phyloP scores from a whole-genome alignment of 164 flowering plant genomes.

The Dillenia suffruticosa region DNA sequence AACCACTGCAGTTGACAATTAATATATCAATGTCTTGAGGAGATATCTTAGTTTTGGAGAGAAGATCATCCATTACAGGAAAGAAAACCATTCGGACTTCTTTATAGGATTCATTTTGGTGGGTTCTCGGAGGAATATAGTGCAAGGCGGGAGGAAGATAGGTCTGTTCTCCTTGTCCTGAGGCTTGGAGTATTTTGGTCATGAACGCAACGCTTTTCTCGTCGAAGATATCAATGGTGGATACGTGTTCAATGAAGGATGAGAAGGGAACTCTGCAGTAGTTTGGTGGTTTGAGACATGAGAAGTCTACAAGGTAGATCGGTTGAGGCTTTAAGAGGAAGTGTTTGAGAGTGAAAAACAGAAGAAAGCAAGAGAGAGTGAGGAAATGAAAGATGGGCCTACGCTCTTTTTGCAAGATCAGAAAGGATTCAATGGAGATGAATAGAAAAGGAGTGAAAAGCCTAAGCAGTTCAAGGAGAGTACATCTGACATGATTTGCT shows the following conservation, averaged over 20 bases:
- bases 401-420: constrained; percentile 14
- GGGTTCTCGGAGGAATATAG: constrained; percentile 55
- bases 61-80: constrained; percentile 56
- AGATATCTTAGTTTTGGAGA: constrained; percentile 42
- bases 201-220: constrained; percentile 49
- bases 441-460: constrained; percentile 13
- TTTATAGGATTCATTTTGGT: constrained; percentile 33
- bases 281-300: constrained; percentile 55
- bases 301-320: constrained; percentile 59
- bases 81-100: constrained; percentile 60
- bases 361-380: constrained; percentile 9
- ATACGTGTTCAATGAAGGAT: constrained; percentile 42
- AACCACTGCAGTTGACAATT: constrained; percentile 64
- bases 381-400: constrained; percentile 23
- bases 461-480: constrained; percentile 9
- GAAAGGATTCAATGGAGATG: constrained; percentile 14
- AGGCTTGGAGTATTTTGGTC: constrained; percentile 41
- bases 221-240: constrained; percentile 29
- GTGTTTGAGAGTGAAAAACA: constrained; percentile 12
- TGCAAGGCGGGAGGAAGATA: constrained; percentile 64
- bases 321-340: constrained; percentile 19
- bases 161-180: constrained; percentile 57
- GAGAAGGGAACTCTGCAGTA: constrained; percentile 49
- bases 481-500: constrained; percentile 1
- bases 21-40: constrained; percentile 52